These are phyloP conservation scores for Solanum ossicruentum DNA, from an alignment of 257 asterid species.

Conservation along the genomic window DNA sequence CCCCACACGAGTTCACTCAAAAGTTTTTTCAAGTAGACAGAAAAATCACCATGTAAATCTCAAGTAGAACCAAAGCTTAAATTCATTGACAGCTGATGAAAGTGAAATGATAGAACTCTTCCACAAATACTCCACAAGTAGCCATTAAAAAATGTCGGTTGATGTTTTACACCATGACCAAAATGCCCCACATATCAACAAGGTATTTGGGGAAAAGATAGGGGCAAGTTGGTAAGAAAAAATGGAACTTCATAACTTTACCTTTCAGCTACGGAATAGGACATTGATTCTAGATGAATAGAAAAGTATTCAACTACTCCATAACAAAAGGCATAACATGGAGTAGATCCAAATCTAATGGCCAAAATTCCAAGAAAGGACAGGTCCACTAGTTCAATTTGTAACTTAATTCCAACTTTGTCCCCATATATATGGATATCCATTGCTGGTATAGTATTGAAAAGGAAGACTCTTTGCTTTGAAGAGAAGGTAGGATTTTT, in stretches of 20 bases:
- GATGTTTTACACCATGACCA: conserved; percentile 12
- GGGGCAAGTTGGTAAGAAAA: conserved; percentile 15
- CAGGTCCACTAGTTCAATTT: conserved; percentile 22
- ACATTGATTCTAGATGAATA: not conserved
- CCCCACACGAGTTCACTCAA: conserved; percentile 29
- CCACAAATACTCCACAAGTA: conserved; percentile 23
- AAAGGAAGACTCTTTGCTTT: conserved; percentile 56
- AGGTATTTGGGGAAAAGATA: not conserved
- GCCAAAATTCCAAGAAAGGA: conserved; percentile 9
- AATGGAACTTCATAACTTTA: conserved; percentile 29
- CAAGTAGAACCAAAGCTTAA: conserved; percentile 1
- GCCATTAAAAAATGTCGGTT: conserved; percentile 21
- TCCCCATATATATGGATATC: conserved; percentile 8
- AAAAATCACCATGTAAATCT: not conserved
- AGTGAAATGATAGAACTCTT: conserved; percentile 44
- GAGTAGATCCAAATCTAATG: conserved; percentile 5
- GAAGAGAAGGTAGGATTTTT: conserved; percentile 56
- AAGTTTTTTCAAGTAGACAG: conserved; percentile 9
- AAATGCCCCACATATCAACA: conserved; percentile 13
- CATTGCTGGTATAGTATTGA: not conserved
- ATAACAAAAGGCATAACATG: not conserved
- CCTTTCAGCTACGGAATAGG: conserved; percentile 24
- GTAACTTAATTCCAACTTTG: conserved; percentile 7
- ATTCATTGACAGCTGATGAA: conserved; percentile 21
- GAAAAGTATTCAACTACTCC: not conserved